phyloP scores from a whole-genome alignment of 176 grass and related monocot genomes.

The Thalia dealbata region DNA sequence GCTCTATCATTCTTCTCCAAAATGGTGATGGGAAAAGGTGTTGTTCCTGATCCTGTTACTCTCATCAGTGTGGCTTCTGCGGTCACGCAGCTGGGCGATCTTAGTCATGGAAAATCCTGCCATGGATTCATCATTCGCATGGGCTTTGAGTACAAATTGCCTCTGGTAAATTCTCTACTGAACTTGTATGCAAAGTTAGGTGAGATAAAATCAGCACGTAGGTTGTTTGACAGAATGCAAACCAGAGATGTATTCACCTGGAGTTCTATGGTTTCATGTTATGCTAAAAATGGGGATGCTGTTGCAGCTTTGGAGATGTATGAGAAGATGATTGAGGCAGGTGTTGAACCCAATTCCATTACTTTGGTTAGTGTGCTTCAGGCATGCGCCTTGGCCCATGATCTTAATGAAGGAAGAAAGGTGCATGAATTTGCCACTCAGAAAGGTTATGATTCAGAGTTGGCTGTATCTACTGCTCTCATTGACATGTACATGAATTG shows the following conservation, averaged over 20 bases:
- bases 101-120: conserved; percentile 29
- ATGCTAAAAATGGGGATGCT: conserved; percentile 29
- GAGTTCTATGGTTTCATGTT: conserved; percentile 51
- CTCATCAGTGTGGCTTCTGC: conserved; percentile 56
- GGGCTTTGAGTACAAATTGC: conserved; percentile 28
- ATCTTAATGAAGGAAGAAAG: conserved; percentile 39
- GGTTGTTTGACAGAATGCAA: conserved; percentile 29
- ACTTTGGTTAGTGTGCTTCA: conserved; percentile 47
- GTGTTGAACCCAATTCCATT: conserved; percentile 35
- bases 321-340: conserved; percentile 37
- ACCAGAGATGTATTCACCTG: conserved; percentile 47
- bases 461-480: conserved; percentile 45
- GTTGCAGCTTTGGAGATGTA: conserved; percentile 31
- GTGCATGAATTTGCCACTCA: conserved; percentile 27
- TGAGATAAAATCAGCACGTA: conserved; percentile 17
- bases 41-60: conserved; percentile 35
- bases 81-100: conserved; percentile 26
- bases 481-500: conserved; percentile 84
- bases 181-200: conserved; percentile 41
- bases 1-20: conserved; percentile 51
- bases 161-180: conserved; percentile 39
- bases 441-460: conserved; percentile 43
- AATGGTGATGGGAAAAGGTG: conserved; percentile 21
- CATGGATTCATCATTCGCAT: conserved; percentile 45
- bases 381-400: conserved; percentile 35